A percentile compares a stretch with the other conserved stretches of the same genome.
phyloP scores from a whole-genome alignment of 441 rosid species.

The Gossypium aridum region DNA sequence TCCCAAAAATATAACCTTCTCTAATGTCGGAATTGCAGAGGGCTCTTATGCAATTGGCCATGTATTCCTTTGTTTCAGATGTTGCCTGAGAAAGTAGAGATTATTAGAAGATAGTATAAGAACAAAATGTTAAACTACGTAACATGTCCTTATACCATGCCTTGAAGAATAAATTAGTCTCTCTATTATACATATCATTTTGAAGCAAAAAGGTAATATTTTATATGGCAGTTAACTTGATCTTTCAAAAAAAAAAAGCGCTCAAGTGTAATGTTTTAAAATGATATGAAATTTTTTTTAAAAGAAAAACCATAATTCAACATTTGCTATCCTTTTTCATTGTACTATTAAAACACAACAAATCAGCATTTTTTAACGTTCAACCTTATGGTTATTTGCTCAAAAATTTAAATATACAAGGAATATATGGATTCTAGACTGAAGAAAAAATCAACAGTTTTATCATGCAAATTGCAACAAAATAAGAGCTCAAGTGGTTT shows the following conservation, averaged over 20 bases:
- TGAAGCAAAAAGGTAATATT: background rate
- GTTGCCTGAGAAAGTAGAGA: conserved; percentile 54
- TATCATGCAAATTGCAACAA: background rate
- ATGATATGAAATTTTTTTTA: no score
- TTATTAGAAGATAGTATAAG: background rate
- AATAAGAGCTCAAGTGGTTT: background rate
- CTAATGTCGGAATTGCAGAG: conserved; percentile 80
- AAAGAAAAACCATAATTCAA: no score
- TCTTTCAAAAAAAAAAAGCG: no score
- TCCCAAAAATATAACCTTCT: conserved; percentile 79
- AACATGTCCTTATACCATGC: background rate
- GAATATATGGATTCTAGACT: background rate
- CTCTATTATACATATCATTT: background rate
- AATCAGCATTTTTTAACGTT: background rate
- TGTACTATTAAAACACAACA: background rate
- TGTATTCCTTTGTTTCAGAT: conserved; percentile 48
- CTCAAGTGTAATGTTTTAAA: no score
- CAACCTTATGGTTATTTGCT: background rate
- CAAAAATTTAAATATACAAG: no score
- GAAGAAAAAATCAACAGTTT: background rate
- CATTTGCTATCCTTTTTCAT: background rate
- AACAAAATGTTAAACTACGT: background rate
- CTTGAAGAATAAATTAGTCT: background rate
- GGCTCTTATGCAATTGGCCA: conserved; percentile 77
- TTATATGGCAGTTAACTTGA: no score